Evolutionary conservation across 345 rosid species (phyloP).

Genomic region (Eutrema japonicum): DNA sequence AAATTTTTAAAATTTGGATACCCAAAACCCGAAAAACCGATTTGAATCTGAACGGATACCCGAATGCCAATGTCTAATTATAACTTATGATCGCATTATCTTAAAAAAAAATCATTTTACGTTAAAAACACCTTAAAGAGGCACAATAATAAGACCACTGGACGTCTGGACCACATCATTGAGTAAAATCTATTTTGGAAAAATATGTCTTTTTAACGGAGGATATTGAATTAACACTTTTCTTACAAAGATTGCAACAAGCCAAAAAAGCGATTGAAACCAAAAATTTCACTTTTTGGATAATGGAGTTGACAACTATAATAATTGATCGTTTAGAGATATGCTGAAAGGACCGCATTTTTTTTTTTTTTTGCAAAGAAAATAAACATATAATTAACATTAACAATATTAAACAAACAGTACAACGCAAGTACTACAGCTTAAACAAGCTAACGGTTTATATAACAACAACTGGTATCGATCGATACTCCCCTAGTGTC

Average conservation of each 20-base stretch:
- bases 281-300: constrained; percentile 1
- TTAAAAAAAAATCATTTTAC: background rate
- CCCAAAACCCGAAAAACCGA: too few relatives aligned
- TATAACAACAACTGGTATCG: too few relatives aligned
- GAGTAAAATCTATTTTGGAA: background rate
- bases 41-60: too few relatives aligned
- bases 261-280: background rate
- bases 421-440: too few relatives aligned
- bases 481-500: too few relatives aligned
- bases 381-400: too few relatives aligned
- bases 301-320: constrained; percentile 12
- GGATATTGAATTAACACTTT: background rate
- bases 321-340: constrained; percentile 5
- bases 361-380: too few relatives aligned
- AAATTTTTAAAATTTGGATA: too few relatives aligned
- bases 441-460: too few relatives aligned
- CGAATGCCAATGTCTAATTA: background rate
- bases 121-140: background rate
- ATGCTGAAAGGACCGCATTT: too few relatives aligned
- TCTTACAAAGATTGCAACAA: constrained; percentile 10
- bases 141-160: background rate
- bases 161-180: background rate
- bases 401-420: too few relatives aligned
- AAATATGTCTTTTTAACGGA: background rate
- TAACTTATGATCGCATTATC: background rate